These are phyloP conservation scores for Bocquillonia castaneifolia DNA, from an alignment of 441 rosid genomes.

Conservation along the genomic window DNA sequence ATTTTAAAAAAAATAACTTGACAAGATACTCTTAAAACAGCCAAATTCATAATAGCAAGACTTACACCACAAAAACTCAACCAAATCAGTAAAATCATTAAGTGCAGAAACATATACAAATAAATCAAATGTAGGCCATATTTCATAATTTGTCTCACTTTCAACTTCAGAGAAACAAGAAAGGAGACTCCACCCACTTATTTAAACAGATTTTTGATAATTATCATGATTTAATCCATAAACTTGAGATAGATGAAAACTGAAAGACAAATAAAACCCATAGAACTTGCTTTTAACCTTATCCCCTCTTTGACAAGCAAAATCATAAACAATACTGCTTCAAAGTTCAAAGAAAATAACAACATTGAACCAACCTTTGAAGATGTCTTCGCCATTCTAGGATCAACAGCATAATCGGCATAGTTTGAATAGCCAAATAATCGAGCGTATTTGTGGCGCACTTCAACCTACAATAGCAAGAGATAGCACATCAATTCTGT, in stretches of 20 bases:
- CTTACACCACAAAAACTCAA: background rate
- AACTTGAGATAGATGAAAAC: background rate
- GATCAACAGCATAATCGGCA: constrained; percentile 76
- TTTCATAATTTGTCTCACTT: background rate
- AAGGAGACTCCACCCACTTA: background rate
- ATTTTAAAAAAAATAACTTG: constrained; percentile 1
- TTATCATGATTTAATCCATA: background rate
- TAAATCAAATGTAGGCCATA: background rate
- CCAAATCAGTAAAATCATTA: background rate
- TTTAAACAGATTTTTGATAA: no score
- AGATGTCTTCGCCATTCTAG: constrained; percentile 80
- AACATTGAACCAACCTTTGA: constrained; percentile 51
- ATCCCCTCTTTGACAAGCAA: background rate
- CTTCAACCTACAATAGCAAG: constrained; percentile 51
- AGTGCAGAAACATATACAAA: background rate
- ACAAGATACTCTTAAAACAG: background rate
- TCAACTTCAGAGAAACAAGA: background rate
- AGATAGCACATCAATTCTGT: constrained; percentile 8
- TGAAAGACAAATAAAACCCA: background rate
- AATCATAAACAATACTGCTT: background rate
- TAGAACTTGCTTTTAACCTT: constrained; percentile 6
- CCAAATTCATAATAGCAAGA: constrained; percentile 7
- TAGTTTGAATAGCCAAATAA: constrained; percentile 80
- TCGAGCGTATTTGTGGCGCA: constrained; percentile 81
- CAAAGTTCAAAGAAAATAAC: constrained; percentile 13